These are phyloP conservation scores for Trichoderma gracile DNA, from an alignment of 2,329 filamentous ascomycete species.

Conservation along the genomic window DNA sequence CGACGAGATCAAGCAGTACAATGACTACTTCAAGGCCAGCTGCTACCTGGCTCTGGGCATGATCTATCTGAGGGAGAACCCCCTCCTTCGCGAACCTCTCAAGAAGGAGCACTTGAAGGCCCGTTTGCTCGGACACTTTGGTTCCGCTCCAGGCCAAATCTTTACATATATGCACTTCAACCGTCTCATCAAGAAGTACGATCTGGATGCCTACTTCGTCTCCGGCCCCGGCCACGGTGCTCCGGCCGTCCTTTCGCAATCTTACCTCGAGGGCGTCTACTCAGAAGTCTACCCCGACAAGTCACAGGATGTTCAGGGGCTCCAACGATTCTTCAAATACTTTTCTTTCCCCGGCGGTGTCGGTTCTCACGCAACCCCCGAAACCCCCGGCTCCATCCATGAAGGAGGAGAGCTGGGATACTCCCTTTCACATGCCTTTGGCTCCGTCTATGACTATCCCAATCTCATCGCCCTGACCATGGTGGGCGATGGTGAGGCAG, in stretches of 20 bases:
- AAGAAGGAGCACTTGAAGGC: conserved; percentile 71
- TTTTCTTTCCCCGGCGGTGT: conserved; percentile 82
- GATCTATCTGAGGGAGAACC: conserved; percentile 76
- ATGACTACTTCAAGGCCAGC: conserved; percentile 72
- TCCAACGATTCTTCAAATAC: conserved; percentile 77
- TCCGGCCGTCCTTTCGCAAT: conserved; percentile 72
- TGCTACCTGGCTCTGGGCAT: conserved; percentile 76
- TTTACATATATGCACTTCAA: conserved; percentile 85
- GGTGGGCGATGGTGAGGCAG: conserved; percentile 79
- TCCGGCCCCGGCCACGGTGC: conserved; percentile 78
- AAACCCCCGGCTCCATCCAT: conserved; percentile 75
- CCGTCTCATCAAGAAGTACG: conserved; percentile 77
- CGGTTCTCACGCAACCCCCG: conserved; percentile 74
- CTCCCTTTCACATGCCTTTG: conserved; percentile 76
- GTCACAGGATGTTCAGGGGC: conserved; percentile 65
- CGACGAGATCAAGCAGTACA: conserved; percentile 68
- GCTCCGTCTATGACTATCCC: conserved; percentile 73
- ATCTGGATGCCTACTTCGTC: conserved; percentile 70
- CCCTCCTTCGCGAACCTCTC: conserved; percentile 68
- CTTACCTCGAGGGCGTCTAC: conserved; percentile 76
- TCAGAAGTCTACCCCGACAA: conserved; percentile 76
- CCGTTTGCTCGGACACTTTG: conserved; percentile 75
- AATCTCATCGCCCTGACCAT: conserved; percentile 74
- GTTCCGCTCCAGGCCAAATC: conserved; percentile 76
- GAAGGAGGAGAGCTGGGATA: conserved; percentile 84